Base-by-base conservation (phyloP, 2,329 filamentous ascomycete species). In the Pestalotiopsis sp. region DNA sequence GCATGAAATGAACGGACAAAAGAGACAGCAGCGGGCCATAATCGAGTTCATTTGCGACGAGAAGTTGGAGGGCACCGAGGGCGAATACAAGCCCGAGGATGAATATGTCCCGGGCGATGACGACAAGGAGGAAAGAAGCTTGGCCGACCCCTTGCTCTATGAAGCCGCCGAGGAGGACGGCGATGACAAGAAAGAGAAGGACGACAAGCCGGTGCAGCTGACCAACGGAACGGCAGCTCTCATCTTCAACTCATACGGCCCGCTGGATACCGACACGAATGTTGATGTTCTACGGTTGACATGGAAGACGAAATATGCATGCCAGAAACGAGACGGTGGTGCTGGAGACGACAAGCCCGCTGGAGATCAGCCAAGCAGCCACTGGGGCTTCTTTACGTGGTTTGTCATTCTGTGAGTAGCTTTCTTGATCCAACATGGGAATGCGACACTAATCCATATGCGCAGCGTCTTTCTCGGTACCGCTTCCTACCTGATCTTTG, bases 331-430 rank as follows among this genome's bases (percentile, higher is more conserved):
- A 49, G 71, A 71, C 4, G 76, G 80, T 75, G 74, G 78, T 17
- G 36, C 12, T 11, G 59, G 59, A 39, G 59, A 39, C 13, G 36
- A 36, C 31, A 36, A 36, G 27, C 65, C 65, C 13, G 83, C 82
- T 11, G 83, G 84, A 52, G 73, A 77, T 57, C 79, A 82, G 69
- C 83, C 84, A 68, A 84, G 85, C 66, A 80, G 80, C 20, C 87
- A 89, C 77, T 98, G 95, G 96, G 96, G 96, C 1, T 96, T 98
- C 85, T 98, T 98, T 77, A 98, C 95, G 20, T 99, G 96, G 96
- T 89, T 98, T 76, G 89, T 98, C 74, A 90, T 99, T 74, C 90
- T 98, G 94, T 97, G 83, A 86, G 93, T 86, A 7, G 14, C 17
- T 7, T n/a, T 59, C 67, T 61, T 58, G 52, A 58, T 58, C 52